phyloP scores from a whole-genome alignment of 2,329 filamentous ascomycete species.

The Penicillium sp. region DNA sequence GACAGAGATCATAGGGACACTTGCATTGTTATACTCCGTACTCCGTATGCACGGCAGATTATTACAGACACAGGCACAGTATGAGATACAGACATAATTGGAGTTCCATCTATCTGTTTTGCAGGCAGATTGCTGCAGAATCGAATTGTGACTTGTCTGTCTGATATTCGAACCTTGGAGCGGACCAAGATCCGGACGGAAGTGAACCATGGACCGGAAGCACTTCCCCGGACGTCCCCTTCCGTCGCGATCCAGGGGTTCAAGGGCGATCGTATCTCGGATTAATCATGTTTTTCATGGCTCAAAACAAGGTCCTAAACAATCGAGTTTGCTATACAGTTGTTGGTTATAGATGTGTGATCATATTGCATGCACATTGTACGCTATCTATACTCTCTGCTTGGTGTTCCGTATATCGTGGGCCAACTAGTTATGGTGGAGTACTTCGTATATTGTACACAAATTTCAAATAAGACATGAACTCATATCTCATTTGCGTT shows the following conservation, averaged over 20 bases:
- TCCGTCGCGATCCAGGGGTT: slow-evolving; percentile 12
- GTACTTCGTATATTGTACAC: background rate
- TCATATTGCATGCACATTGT: too few relatives aligned
- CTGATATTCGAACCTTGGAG: slow-evolving; percentile 9
- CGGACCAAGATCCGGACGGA: slow-evolving; percentile 16
- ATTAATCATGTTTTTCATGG: slow-evolving; percentile 6
- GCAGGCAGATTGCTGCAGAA: background rate
- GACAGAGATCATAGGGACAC: background rate
- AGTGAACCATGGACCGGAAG: slow-evolving; percentile 26
- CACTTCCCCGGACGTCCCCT: slow-evolving; percentile 18
- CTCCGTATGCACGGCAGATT: background rate
- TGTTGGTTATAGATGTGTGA: background rate
- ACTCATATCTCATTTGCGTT: background rate
- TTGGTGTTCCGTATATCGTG: too few relatives aligned
- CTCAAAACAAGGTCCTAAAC: background rate
- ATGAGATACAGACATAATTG: background rate
- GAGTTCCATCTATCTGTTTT: background rate
- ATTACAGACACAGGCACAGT: slow-evolving; percentile 2
- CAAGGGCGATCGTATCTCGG: slow-evolving; percentile 8
- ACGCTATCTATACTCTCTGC: too few relatives aligned
- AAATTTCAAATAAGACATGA: background rate
- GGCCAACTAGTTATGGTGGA: too few relatives aligned
- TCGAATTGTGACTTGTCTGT: background rate
- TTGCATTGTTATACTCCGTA: background rate
- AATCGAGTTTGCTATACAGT: background rate